Evolutionary conservation across 73 alveolate genomes (phyloP).

Genomic region (Paramecium octaurelia): DNA sequence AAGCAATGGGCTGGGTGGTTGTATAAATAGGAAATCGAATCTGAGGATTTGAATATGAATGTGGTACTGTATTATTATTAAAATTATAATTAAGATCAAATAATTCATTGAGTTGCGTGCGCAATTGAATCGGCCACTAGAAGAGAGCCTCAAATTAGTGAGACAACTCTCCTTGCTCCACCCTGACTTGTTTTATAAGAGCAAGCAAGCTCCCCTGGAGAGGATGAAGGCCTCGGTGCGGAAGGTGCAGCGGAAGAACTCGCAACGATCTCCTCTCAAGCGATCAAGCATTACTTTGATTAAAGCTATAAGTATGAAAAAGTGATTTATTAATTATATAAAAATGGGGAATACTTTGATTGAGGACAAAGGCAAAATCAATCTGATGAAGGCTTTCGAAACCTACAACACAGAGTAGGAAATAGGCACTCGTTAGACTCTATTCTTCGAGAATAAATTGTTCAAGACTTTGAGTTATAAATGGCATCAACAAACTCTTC

Average conservation of each 20-base stretch:
- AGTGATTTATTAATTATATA: not conserved
- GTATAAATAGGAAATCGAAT: not conserved
- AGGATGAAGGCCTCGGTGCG: not conserved
- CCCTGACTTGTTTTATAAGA: not conserved
- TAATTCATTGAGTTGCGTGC: not conserved
- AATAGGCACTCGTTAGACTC: not conserved
- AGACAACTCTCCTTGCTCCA: not conserved
- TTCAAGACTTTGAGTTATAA: not conserved
- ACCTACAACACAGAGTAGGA: not conserved
- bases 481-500: not conserved
- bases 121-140: not conserved
- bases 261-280: constrained; percentile 31
- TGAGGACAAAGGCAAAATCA: not conserved
- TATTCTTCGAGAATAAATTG: constrained; percentile 18
- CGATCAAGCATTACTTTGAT: constrained; percentile 5
- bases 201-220: not conserved
- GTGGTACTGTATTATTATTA: not conserved
- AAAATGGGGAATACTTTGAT: constrained; percentile 36
- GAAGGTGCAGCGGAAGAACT: not conserved
- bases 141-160: not conserved
- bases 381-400: constrained; percentile 1
- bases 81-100: not conserved
- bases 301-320: constrained; percentile 16
- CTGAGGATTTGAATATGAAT: not conserved
- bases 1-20: not conserved